These are phyloP conservation scores for Mycena haematopus DNA, from an alignment of 768 basidiomycete species.

Conservation along the genomic window DNA sequence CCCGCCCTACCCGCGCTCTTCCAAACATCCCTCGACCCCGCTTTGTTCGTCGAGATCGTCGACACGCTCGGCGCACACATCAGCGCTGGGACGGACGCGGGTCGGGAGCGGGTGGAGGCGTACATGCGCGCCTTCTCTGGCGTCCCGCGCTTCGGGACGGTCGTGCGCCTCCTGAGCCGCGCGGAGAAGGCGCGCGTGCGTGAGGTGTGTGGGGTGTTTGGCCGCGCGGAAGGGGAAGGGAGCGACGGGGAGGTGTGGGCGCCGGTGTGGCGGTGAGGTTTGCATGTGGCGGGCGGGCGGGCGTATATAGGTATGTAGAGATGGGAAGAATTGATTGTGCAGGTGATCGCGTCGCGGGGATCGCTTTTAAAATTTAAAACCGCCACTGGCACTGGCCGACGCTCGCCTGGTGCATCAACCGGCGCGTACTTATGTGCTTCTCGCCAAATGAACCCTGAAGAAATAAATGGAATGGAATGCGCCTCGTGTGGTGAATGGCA, in stretches of 20 bases:
- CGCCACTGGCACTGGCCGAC: too few species aligned
- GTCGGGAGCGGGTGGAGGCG: conserved; percentile 37
- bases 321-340: background rate
- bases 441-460: too few species aligned
- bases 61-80: conserved; percentile 48
- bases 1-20: conserved; percentile 65
- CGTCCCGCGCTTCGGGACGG: conserved; percentile 68
- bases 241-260: conserved; percentile 22
- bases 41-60: conserved; percentile 63
- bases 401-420: too few species aligned
- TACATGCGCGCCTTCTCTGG: conserved; percentile 61
- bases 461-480: too few species aligned
- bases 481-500: too few species aligned
- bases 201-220: conserved; percentile 52
- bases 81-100: conserved; percentile 21
- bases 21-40: conserved; percentile 72
- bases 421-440: too few species aligned
- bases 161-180: conserved; percentile 66
- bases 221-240: conserved; percentile 30
- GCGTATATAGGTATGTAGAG: background rate
- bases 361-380: background rate
- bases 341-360: conserved; percentile 10
- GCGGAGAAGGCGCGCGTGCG: conserved; percentile 57
- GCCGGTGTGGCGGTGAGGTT: conserved; percentile 20
- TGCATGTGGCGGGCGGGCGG: background rate